Evolutionary conservation across 139 green algal genomes (phyloP).

Genomic region (Chlamydomonas schloesseri): DNA sequence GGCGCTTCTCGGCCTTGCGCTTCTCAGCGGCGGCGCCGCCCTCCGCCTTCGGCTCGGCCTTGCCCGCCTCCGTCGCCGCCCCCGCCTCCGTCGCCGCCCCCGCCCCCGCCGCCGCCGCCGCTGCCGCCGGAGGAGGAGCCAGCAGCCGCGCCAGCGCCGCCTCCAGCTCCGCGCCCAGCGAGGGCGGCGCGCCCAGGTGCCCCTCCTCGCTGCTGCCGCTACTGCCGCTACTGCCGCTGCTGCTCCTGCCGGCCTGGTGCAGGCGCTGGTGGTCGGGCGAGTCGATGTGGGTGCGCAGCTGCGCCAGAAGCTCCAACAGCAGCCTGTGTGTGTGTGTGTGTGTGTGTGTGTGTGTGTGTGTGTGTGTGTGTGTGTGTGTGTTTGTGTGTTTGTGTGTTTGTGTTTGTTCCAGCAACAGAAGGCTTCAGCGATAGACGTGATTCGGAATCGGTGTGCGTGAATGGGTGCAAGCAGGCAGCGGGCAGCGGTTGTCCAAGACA

Average conservation of each 20-base stretch:
- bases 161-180: slow-evolving; percentile 2
- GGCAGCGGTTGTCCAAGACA: too few relatives aligned
- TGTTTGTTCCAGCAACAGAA: too few relatives aligned
- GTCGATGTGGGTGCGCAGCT: slow-evolving; percentile 31
- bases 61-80: too few relatives aligned
- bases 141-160: slow-evolving; percentile 13
- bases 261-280: slow-evolving; percentile 31
- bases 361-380: too few relatives aligned
- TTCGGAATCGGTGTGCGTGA: too few relatives aligned
- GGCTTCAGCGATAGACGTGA: too few relatives aligned
- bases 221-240: slow-evolving; percentile 7
- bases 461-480: too few relatives aligned
- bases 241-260: slow-evolving; percentile 21
- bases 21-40: too few relatives aligned
- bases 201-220: not conserved
- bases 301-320: slow-evolving; percentile 70
- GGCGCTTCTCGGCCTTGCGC: too few relatives aligned
- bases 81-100: not conserved
- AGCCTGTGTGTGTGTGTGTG: too few relatives aligned
- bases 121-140: not conserved
- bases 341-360: too few relatives aligned
- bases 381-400: too few relatives aligned
- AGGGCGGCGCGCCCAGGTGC: not conserved
- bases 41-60: not conserved
- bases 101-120: not conserved